A percentile compares a stretch with the other conserved stretches of the same genome.
Evolutionary conservation across 1,139 yeast species (phyloP).

Genomic region (Wickerhamomyces sp.): DNA sequence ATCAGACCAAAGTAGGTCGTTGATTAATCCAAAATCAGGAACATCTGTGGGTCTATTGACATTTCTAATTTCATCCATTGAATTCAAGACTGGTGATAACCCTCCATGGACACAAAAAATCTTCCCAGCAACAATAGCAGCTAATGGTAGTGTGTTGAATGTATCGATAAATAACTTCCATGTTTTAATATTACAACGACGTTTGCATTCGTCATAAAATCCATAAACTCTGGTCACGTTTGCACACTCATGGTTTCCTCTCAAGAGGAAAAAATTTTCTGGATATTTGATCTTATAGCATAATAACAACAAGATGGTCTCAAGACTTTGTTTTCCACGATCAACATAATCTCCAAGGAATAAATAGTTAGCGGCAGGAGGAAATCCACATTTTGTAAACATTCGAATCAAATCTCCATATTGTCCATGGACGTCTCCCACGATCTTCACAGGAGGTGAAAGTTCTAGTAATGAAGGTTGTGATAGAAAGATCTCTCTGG

Average conservation of each 20-base stretch:
- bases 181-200: constrained; percentile 85
- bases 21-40: constrained; percentile 90
- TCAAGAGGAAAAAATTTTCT: constrained; percentile 83
- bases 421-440: constrained; percentile 97
- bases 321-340: constrained; percentile 91
- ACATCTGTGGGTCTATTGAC: constrained; percentile 96
- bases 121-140: constrained; percentile 93
- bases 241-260: constrained; percentile 98
- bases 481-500: constrained; percentile 79
- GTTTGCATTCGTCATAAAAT: constrained; percentile 93
- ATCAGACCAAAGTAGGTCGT: constrained; percentile 93
- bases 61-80: constrained; percentile 86
- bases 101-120: constrained; percentile 99
- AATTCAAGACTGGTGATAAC: constrained; percentile 81
- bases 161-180: constrained; percentile 95
- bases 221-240: constrained; percentile 94
- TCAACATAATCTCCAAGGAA: constrained; percentile 96
- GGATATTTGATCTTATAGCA: constrained; percentile 96
- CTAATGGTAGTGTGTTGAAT: constrained; percentile 89
- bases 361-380: constrained; percentile 90
- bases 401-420: constrained; percentile 85
- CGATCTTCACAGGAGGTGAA: constrained; percentile 94
- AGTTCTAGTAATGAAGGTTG: constrained; percentile 89
- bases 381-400: constrained; percentile 95
- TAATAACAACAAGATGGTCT: constrained; percentile 76